Evolutionary conservation across 179 eudicot genomes (phyloP), one percentile per base, ranked within the genome.

Genomic region (Nepenthes alata): DNA sequence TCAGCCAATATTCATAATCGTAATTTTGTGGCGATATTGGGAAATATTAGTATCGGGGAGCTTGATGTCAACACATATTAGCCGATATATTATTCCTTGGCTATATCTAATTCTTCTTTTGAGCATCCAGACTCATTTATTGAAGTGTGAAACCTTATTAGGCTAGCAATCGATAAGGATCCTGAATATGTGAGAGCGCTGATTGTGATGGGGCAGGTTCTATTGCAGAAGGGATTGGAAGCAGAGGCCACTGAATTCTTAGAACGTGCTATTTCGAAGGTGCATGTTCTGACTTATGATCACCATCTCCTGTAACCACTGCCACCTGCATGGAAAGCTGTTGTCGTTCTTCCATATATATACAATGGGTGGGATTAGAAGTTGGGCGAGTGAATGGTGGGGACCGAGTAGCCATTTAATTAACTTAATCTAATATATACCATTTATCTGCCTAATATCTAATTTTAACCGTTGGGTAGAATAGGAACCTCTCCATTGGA

Each of bases 91-190:
- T 7, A 13, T 11, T 11, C 2, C 16, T 11, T 15, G 2, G 55
- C 55, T 52, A 11, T 52, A 52, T 52, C 15, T 52, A 13, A n/a
- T 12, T 52, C n/a, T 52, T 52, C 34, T 35, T 10, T 1, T 5
- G 45, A 57, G 41, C n/a, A 14, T 36, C 4, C 7, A 1, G 35
- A 44, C 65, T 37, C 38, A 36, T 38, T 51, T 50, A 37, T 47
- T 68, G 36, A 51, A 37, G 57, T 15, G 41, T 48, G 69, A 47
- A 66, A 41, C 59, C 57, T 72, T 35, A 47, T 53, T 66, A 89
- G 98, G 76, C 56, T 79, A 65, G 95, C 93, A 58, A 83, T 93
- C 59, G 81, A 80, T 57, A 89, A 89, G 75, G 95, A 89, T 77
- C 95, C 93, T 47, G 93, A 85, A 66, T 73, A 82, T 63, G 85